These are phyloP conservation scores for Leccinellum rugosiceps DNA, from an alignment of 768 basidiomycete genomes.

Conservation along the genomic window DNA sequence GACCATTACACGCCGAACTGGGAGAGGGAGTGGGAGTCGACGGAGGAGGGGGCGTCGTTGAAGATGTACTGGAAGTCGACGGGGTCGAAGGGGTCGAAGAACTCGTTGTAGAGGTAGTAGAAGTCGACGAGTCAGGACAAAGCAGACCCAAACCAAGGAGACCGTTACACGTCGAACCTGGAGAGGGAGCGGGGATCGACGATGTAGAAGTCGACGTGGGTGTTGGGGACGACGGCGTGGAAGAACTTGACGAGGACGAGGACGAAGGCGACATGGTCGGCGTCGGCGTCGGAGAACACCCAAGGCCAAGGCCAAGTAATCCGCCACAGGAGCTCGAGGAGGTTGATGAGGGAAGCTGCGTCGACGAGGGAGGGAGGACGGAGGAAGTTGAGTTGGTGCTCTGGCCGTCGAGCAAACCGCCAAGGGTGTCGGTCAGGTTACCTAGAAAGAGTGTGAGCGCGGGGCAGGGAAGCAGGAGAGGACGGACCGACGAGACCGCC, in stretches of 20 bases:
- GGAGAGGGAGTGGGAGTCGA: neutral
- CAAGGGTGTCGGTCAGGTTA: neutral
- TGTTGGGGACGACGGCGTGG: neutral
- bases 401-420: neutral
- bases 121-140: neutral
- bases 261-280: neutral
- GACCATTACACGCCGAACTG: neutral
- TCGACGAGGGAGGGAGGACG: slow-evolving; percentile 8
- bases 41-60: no score
- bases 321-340: slow-evolving; percentile 14
- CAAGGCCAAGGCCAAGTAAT: slow-evolving; percentile 18
- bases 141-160: neutral
- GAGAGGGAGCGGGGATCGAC: neutral
- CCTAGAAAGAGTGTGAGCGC: neutral
- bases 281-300: slow-evolving; percentile 8
- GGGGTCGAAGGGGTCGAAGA: neutral
- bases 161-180: neutral
- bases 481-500: slow-evolving; percentile 18
- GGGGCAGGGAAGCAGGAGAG: neutral
- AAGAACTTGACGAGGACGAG: neutral
- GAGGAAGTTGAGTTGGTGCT: slow-evolving; percentile 8
- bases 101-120: neutral
- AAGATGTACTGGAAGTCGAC: no score
- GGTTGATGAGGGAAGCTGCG: neutral
- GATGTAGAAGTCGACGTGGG: no score